phyloP scores from a whole-genome alignment of 2,329 filamentous ascomycete species.

The Catunica adiposa region DNA sequence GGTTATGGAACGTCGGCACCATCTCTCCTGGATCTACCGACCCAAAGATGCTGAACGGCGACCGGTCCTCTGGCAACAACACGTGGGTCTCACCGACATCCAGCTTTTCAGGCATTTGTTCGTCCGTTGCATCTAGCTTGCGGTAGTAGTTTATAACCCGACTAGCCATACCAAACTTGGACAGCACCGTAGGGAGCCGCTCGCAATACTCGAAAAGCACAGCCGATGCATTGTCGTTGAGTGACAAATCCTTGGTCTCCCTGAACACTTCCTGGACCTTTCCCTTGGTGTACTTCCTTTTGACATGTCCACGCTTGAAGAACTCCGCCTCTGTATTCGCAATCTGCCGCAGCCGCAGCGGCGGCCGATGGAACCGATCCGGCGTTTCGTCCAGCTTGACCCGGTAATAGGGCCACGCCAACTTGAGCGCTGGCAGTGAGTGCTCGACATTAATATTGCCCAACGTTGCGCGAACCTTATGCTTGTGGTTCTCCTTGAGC shows the following conservation, averaged over 20 bases:
- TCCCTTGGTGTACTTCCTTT: constrained; percentile 68
- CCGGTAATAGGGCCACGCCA: constrained; percentile 93
- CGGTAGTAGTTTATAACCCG: constrained; percentile 95
- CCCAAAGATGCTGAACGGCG: constrained; percentile 88
- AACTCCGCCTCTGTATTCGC: constrained; percentile 55
- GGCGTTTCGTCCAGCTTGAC: constrained; percentile 61
- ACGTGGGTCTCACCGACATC: constrained; percentile 82
- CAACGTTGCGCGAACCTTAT: constrained; percentile 84
- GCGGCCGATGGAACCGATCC: constrained; percentile 70
- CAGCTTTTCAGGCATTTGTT: constrained; percentile 56
- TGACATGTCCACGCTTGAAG: constrained; percentile 52
- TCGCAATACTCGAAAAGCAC: constrained; percentile 92
- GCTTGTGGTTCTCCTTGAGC: constrained; percentile 90
- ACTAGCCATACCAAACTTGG: constrained; percentile 95
- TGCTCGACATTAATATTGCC: constrained; percentile 89
- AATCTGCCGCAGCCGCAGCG: constrained; percentile 53
- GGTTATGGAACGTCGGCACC: constrained; percentile 80
- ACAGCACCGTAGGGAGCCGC: constrained; percentile 77
- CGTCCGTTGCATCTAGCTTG: constrained; percentile 56
- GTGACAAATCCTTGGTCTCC: constrained; percentile 63
- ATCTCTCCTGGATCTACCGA: constrained; percentile 82
- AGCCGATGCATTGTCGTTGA: constrained; percentile 77
- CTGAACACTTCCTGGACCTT: constrained; percentile 66
- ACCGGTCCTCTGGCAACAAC: constrained; percentile 82
- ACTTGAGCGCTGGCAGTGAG: constrained; percentile 73